A percentile compares a stretch with the other conserved stretches of the same genome.
Evolutionary conservation across 192 early-diverging fungal species (phyloP).

Genomic region (Entomortierella beljakovae): DNA sequence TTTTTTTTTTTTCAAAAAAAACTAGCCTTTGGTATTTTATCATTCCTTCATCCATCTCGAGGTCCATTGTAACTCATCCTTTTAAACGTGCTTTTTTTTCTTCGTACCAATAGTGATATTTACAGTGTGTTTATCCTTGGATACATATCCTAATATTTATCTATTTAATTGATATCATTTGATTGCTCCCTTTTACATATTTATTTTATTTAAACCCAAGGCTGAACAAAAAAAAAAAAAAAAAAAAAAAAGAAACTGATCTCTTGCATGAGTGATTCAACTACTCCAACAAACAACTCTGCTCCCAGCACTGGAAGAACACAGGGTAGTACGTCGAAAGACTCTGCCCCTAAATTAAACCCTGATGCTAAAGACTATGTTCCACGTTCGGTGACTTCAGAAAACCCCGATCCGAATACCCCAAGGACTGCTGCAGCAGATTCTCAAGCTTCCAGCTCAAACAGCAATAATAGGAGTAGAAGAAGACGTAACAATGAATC

Average conservation of each 20-base stretch:
- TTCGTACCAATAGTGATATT: too few relatives aligned
- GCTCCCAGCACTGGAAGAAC: background rate
- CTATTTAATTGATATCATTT: too few relatives aligned
- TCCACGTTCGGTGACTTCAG: constrained; percentile 12
- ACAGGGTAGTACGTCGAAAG: background rate
- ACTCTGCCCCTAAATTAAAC: constrained; percentile 23
- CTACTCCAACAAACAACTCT: background rate
- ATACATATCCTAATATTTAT: too few relatives aligned
- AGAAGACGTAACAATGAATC: constrained; percentile 21
- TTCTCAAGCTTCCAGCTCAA: constrained; percentile 5
- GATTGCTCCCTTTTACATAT: too few relatives aligned
- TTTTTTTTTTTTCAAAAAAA: too few relatives aligned
- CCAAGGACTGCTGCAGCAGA: background rate
- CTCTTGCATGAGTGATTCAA: constrained; percentile 28
- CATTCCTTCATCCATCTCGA: too few relatives aligned
- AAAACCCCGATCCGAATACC: background rate
- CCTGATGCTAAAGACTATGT: constrained; percentile 52
- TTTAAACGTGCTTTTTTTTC: too few relatives aligned
- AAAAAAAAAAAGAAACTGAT: background rate
- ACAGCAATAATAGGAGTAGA: constrained; percentile 11
- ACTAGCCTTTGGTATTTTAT: too few relatives aligned
- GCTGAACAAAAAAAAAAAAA: too few relatives aligned
- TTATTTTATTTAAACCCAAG: too few relatives aligned
- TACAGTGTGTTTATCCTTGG: too few relatives aligned
- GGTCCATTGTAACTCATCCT: too few relatives aligned